Evolutionary conservation across 164 flowering plant genomes (phyloP).

Genomic region (Piper betle): DNA sequence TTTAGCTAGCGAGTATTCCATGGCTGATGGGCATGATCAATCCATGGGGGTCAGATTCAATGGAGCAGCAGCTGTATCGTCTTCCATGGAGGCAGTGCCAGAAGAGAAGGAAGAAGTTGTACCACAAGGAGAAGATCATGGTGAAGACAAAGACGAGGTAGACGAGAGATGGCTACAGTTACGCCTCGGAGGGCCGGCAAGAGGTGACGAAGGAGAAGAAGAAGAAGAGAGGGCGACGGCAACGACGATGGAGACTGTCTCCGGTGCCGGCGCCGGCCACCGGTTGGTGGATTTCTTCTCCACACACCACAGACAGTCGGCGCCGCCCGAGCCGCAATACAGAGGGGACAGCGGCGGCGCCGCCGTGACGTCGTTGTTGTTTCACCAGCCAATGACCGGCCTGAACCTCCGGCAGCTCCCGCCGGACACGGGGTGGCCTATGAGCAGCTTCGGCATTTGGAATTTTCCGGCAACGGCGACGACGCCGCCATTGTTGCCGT

Average conservation of each 20-base stretch:
- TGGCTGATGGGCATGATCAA: constrained; percentile 73
- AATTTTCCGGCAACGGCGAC: constrained; percentile 9
- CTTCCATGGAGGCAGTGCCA: constrained; percentile 12
- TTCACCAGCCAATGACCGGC: constrained; percentile 19
- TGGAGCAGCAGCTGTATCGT: constrained; percentile 17
- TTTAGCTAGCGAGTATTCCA: constrained; percentile 23
- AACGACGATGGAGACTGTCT: too few relatives aligned
- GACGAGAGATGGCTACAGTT: constrained; percentile 71
- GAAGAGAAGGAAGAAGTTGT: constrained; percentile 1
- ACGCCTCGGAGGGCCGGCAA: constrained; percentile 34
- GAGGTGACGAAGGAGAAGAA: constrained; percentile 6
- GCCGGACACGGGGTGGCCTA: constrained; percentile 32
- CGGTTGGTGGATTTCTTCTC: constrained; percentile 45
- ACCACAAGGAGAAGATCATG: constrained; percentile 4
- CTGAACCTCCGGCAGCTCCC: constrained; percentile 13
- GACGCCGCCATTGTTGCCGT: constrained; percentile 33
- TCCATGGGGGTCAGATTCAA: constrained; percentile 40
- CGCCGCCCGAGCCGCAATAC: constrained; percentile 11
- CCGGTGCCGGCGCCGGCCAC: neutral
- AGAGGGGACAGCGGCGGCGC: neutral
- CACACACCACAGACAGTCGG: constrained; percentile 12
- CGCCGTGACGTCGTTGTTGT: constrained; percentile 11
- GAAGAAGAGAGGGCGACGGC: too few relatives aligned
- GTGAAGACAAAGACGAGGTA: constrained; percentile 13
- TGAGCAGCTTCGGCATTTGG: constrained; percentile 27